Evolutionary conservation across 768 basidiomycete genomes (phyloP).

Genomic region (Agaricus sinodeliciosus): DNA sequence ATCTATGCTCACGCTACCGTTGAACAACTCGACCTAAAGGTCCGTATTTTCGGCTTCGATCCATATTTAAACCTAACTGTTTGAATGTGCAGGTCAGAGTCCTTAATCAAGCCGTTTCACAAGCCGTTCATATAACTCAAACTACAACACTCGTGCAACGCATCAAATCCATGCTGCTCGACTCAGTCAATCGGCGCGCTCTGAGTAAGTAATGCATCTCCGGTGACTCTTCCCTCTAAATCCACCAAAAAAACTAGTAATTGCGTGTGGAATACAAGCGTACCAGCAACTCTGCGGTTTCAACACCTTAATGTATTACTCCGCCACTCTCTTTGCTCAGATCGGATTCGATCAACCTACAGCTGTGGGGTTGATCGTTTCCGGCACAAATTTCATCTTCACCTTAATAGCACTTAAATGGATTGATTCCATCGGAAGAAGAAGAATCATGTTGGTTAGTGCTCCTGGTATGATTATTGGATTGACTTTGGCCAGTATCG

Average conservation of each 20-base stretch:
- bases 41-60: constrained; percentile 13
- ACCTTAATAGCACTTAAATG: constrained; percentile 69
- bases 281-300: constrained; percentile 83
- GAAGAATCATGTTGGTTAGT: constrained; percentile 64
- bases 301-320: constrained; percentile 74
- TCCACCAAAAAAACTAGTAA: constrained; percentile 31
- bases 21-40: constrained; percentile 63
- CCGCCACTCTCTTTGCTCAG: constrained; percentile 71
- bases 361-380: constrained; percentile 72
- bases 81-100: constrained; percentile 39
- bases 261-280: constrained; percentile 77
- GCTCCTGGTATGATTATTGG: constrained; percentile 71
- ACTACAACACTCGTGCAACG: constrained; percentile 57
- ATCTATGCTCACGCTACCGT: constrained; percentile 65
- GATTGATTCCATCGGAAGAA: constrained; percentile 66
- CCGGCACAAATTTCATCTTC: constrained; percentile 74
- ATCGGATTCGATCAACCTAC: constrained; percentile 82
- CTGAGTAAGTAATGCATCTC: constrained; percentile 42
- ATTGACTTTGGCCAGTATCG: constrained; percentile 53
- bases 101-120: constrained; percentile 51
- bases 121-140: constrained; percentile 55
- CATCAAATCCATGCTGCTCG: constrained; percentile 43
- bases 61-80: too few relatives aligned
- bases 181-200: constrained; percentile 60
- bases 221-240: neutral